These are phyloP conservation scores for Starmera dryadoides DNA, from an alignment of 805 yeast genomes.

Conservation along the genomic window DNA sequence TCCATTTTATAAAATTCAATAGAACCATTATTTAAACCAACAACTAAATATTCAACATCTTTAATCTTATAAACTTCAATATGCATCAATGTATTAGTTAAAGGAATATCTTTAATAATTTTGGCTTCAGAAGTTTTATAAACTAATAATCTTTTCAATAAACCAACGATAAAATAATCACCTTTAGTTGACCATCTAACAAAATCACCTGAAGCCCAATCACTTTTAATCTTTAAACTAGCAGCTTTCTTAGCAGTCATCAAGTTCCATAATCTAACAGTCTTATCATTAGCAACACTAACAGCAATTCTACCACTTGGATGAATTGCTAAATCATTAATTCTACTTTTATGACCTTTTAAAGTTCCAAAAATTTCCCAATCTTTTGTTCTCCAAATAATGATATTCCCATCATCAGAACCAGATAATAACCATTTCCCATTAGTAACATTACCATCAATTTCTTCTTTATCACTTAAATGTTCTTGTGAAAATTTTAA, in stretches of 20 bases:
- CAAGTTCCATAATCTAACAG: constrained; percentile 86
- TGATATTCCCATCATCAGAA: constrained; percentile 82
- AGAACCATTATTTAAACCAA: constrained; percentile 68
- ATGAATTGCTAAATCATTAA: constrained; percentile 83
- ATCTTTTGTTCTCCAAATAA: constrained; percentile 93
- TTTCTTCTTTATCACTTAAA: constrained; percentile 17
- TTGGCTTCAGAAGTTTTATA: constrained; percentile 60
- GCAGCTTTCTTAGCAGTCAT: constrained; percentile 97
- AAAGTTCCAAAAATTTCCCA: constrained; percentile 89
- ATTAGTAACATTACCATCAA: constrained; percentile 20
- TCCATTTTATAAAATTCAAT: constrained; percentile 48
- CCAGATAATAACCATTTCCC: constrained; percentile 91
- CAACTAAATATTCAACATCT: constrained; percentile 48
- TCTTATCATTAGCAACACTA: constrained; percentile 79
- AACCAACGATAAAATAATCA: constrained; percentile 69
- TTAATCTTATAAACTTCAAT: constrained; percentile 43
- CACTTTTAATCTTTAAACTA: constrained; percentile 59
- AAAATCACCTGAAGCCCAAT: constrained; percentile 57
- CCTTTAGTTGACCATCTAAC: constrained; percentile 68
- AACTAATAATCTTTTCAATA: constrained; percentile 54
- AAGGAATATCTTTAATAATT: constrained; percentile 43
- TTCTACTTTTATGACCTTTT: constrained; percentile 82
- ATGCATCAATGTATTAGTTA: constrained; percentile 59
- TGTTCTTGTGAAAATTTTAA: constrained; percentile 59
- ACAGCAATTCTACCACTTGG: constrained; percentile 87